These are phyloP conservation scores for Physaria fendleri DNA, from an alignment of 345 rosid genomes.

Conservation along the genomic window DNA sequence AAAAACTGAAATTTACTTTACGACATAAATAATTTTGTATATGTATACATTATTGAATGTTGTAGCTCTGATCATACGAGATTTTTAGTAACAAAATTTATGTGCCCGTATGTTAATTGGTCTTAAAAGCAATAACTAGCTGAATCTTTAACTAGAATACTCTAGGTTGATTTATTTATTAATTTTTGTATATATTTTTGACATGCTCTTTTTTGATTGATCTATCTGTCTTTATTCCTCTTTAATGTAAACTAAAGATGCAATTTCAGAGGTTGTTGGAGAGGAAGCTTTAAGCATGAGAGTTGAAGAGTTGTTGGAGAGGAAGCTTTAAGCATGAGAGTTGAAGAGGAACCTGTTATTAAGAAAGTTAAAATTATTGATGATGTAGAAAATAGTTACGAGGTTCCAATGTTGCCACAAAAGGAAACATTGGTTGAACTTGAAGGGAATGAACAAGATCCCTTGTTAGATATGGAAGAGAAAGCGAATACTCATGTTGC, in stretches of 20 bases:
- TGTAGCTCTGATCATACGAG: too few relatives aligned
- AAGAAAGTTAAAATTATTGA: constrained; percentile 1
- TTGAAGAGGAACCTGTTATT: constrained; percentile 4
- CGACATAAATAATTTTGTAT: too few relatives aligned
- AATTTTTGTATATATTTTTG: too few relatives aligned
- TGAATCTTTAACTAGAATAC: too few relatives aligned
- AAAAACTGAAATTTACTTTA: too few relatives aligned
- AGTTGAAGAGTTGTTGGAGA: constrained; percentile 9
- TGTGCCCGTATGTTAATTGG: too few relatives aligned
- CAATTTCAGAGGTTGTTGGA: constrained; percentile 7
- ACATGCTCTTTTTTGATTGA: too few relatives aligned
- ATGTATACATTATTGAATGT: too few relatives aligned
- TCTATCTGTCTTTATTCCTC: too few relatives aligned
- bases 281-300: not conserved
- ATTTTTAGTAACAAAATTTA: too few relatives aligned
- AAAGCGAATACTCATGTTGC: not conserved
- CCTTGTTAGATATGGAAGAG: not conserved
- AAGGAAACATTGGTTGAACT: not conserved
- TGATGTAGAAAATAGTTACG: not conserved
- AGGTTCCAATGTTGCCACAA: not conserved
- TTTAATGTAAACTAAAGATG: not conserved
- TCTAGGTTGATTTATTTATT: too few relatives aligned
- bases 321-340: constrained; percentile 8
- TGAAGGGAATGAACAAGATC: not conserved
- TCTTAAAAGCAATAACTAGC: too few relatives aligned